These are phyloP conservation scores for Ophiognomonia clavigignenti-juglandacearum DNA, from an alignment of 2,329 filamentous ascomycete species.

Conservation along the genomic window DNA sequence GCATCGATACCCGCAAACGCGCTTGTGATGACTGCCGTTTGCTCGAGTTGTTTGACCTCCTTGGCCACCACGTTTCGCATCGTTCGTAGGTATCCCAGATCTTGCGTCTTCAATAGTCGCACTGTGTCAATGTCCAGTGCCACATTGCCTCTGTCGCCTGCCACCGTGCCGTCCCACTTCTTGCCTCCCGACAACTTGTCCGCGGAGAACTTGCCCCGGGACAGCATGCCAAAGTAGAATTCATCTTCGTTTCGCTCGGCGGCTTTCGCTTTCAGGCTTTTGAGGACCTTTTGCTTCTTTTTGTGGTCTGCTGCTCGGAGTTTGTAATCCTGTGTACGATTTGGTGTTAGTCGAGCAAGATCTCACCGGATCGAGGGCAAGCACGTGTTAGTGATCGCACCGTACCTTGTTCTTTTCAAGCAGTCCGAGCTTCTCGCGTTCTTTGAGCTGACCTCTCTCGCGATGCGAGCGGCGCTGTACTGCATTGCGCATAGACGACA, in stretches of 20 bases:
- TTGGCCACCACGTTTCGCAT: constrained; percentile 56
- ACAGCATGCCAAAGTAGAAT: constrained; percentile 68
- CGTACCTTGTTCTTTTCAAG: constrained; percentile 89
- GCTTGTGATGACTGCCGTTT: constrained; percentile 44
- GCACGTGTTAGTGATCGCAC: not conserved
- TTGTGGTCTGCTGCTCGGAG: constrained; percentile 63
- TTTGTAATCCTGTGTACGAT: constrained; percentile 49
- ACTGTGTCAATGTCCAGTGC: constrained; percentile 52
- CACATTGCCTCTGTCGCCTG: constrained; percentile 53
- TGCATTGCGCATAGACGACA: constrained; percentile 59
- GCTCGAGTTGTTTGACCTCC: constrained; percentile 51
- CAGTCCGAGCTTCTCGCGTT: constrained; percentile 81
- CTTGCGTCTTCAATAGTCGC: constrained; percentile 64
- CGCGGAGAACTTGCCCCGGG: constrained; percentile 51
- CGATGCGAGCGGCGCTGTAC: constrained; percentile 80
- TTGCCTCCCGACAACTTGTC: constrained; percentile 41
- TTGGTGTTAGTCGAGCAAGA: not conserved
- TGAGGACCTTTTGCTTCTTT: constrained; percentile 58
- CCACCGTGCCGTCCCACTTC: constrained; percentile 49
- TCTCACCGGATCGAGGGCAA: not conserved
- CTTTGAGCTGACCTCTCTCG: constrained; percentile 81
- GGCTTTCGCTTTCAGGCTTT: constrained; percentile 56
- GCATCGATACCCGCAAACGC: constrained; percentile 23
- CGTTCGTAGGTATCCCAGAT: constrained; percentile 59
- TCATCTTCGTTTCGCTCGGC: constrained; percentile 67